phyloP scores from a whole-genome alignment of 163 green algal genomes.

The Smithsoniella earleae region DNA sequence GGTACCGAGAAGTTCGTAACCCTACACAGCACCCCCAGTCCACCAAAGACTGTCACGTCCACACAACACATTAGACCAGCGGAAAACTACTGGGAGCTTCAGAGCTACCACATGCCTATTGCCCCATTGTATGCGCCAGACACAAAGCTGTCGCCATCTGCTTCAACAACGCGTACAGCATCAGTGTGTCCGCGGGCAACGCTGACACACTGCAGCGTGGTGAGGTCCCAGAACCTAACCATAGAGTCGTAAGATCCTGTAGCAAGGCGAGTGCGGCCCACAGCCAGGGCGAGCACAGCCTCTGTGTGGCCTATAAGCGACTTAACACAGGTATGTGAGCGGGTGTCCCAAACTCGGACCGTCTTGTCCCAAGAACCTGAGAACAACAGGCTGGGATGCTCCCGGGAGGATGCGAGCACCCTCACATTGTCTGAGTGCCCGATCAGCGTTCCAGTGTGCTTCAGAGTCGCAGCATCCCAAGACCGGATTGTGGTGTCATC shows the following conservation, averaged over 20 bases:
- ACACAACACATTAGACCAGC: no score
- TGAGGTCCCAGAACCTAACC: slow-evolving; percentile 80
- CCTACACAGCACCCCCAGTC: no score
- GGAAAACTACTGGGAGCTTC: no score
- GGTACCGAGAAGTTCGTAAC: no score
- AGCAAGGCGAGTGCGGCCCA: slow-evolving; percentile 60
- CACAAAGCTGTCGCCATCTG: slow-evolving; percentile 61
- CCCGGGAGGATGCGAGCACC: slow-evolving; percentile 64
- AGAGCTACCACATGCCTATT: slow-evolving; percentile 71
- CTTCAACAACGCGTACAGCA: slow-evolving; percentile 80
- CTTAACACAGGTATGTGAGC: slow-evolving; percentile 62
- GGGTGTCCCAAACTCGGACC: slow-evolving; percentile 70
- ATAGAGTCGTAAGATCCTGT: slow-evolving; percentile 83
- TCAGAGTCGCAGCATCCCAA: slow-evolving; percentile 68
- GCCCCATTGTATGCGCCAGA: slow-evolving; percentile 82
- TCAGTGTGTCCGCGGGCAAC: slow-evolving; percentile 85
- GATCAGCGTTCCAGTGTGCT: slow-evolving; percentile 72
- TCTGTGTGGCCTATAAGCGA: slow-evolving; percentile 85
- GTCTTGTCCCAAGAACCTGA: slow-evolving; percentile 90
- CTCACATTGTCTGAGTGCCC: slow-evolving; percentile 91
- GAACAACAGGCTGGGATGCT: slow-evolving; percentile 55
- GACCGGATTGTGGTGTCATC: slow-evolving; percentile 85
- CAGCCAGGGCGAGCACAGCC: slow-evolving; percentile 81
- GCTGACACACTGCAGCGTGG: slow-evolving; percentile 64
- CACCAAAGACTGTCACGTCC: no score